These are phyloP conservation scores for Setaria italica DNA, from an alignment of 202 grass and related monocot genomes.

Conservation along the genomic window DNA sequence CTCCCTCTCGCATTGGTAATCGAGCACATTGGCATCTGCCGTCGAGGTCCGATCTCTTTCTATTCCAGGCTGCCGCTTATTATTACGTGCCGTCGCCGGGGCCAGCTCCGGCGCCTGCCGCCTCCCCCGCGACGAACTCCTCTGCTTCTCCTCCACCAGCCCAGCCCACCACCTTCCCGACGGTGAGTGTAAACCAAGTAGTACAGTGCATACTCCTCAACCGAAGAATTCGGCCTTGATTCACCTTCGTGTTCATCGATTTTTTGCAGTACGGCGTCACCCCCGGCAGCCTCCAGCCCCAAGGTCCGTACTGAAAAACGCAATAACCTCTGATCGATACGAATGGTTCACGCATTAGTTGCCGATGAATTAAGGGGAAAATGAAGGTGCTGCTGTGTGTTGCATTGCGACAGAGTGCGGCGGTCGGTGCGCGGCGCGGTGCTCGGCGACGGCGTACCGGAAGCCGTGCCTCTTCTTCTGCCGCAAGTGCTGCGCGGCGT, in stretches of 20 bases:
- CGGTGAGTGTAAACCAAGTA: neutral
- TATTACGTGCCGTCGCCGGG: constrained; percentile 8
- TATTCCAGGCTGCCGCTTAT: constrained; percentile 27
- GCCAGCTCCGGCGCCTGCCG: neutral
- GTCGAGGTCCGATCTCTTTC: neutral
- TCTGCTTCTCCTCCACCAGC: neutral
- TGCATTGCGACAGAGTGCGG: constrained; percentile 47
- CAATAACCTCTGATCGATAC: neutral
- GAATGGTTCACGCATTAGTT: neutral
- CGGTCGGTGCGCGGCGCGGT: constrained; percentile 50
- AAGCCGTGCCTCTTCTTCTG: constrained; percentile 81
- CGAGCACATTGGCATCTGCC: neutral
- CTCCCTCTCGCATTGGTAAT: neutral
- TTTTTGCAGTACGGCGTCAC: constrained; percentile 54
- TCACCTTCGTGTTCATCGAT: neutral
- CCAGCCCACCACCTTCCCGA: constrained; percentile 16
- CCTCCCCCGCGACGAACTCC: constrained; percentile 5
- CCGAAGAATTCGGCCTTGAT: neutral
- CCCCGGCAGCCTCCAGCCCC: constrained; percentile 62
- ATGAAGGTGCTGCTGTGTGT: too few relatives aligned
- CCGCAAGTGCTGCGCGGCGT: constrained; percentile 64
- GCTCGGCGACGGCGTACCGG: constrained; percentile 68
- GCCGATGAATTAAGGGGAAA: too few relatives aligned
- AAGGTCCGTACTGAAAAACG: constrained; percentile 24
- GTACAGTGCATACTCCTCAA: neutral